Conservation (phyloP, 768 basidiomycete species). For the Xanthoconium stramineum region DNA sequence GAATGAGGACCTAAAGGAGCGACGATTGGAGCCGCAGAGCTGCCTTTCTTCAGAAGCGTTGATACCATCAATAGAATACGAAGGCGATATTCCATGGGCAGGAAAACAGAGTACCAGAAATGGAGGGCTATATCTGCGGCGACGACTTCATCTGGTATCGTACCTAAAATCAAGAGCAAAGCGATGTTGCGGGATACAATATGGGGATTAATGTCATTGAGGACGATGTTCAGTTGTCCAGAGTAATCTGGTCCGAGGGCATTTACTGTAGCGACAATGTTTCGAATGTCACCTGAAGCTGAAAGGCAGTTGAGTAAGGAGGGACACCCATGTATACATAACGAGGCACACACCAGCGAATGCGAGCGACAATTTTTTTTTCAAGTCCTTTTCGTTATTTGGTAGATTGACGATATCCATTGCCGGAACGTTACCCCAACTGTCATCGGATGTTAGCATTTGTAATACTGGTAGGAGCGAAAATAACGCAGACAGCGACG, state of each 20-base stretch:
- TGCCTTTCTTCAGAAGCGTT: constrained; percentile 9
- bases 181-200: constrained; percentile 40
- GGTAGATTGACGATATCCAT: constrained; percentile 29
- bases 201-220: constrained; percentile 39
- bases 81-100: constrained; percentile 34
- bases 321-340: neutral
- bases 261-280: constrained; percentile 43
- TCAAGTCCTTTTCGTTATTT: constrained; percentile 20
- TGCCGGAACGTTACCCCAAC: constrained; percentile 37
- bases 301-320: neutral
- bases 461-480: neutral
- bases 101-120: constrained; percentile 46
- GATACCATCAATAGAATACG: constrained; percentile 20
- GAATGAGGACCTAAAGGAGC: constrained; percentile 13
- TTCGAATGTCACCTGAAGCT: constrained; percentile 52
- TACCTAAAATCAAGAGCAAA: constrained; percentile 41
- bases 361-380: constrained; percentile 22
- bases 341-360: constrained; percentile 21
- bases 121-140: constrained; percentile 46
- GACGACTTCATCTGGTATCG: constrained; percentile 26
- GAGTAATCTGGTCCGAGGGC: constrained; percentile 38
- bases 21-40: neutral
- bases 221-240: constrained; percentile 37
- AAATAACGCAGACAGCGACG: constrained; percentile 20
- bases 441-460: constrained; percentile 2